These are phyloP conservation scores for Zasmidium angulare DNA, from an alignment of 2,329 filamentous ascomycete species.

Conservation along the genomic window DNA sequence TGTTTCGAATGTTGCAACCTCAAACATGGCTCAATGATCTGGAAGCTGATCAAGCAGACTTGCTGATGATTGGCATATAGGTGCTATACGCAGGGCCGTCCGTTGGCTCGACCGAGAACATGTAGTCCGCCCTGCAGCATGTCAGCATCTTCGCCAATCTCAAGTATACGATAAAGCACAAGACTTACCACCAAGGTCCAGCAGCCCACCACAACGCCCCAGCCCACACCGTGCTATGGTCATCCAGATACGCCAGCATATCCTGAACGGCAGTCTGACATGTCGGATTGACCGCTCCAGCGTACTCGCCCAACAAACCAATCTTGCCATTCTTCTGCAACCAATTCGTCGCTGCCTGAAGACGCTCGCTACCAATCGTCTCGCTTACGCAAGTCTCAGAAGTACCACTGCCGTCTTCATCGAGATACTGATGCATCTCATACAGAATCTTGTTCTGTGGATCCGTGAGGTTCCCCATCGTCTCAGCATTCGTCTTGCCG, in stretches of 20 bases:
- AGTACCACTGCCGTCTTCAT: slow-evolving; percentile 56
- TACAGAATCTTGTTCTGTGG: slow-evolving; percentile 56
- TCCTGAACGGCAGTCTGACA: slow-evolving; percentile 53
- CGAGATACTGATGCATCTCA: slow-evolving; percentile 65
- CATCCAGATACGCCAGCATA: slow-evolving; percentile 49
- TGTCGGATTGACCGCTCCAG: slow-evolving; percentile 51
- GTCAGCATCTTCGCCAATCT: not conserved
- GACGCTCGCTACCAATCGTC: slow-evolving; percentile 56
- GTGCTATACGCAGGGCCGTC: slow-evolving; percentile 43
- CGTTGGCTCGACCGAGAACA: slow-evolving; percentile 49
- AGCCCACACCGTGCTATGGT: slow-evolving; percentile 55
- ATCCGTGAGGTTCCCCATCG: slow-evolving; percentile 52
- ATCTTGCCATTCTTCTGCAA: slow-evolving; percentile 53
- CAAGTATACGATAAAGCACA: not conserved
- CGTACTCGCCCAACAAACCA: slow-evolving; percentile 57
- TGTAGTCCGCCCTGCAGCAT: slow-evolving; percentile 23
- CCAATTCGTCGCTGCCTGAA: slow-evolving; percentile 55
- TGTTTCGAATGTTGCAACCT: not conserved
- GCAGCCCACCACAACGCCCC: slow-evolving; percentile 58
- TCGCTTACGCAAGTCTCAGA: slow-evolving; percentile 49
- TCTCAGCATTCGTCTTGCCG: slow-evolving; percentile 43
- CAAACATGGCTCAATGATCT: not conserved
- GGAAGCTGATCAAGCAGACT: not conserved
- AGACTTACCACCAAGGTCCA: slow-evolving; percentile 39
- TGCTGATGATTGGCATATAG: slow-evolving; percentile 17